Evolutionary conservation across 2,329 filamentous ascomycete genomes (phyloP), one percentile per base, ranked within the genome.

Genomic region (Calonectria pseudoreteaudii): DNA sequence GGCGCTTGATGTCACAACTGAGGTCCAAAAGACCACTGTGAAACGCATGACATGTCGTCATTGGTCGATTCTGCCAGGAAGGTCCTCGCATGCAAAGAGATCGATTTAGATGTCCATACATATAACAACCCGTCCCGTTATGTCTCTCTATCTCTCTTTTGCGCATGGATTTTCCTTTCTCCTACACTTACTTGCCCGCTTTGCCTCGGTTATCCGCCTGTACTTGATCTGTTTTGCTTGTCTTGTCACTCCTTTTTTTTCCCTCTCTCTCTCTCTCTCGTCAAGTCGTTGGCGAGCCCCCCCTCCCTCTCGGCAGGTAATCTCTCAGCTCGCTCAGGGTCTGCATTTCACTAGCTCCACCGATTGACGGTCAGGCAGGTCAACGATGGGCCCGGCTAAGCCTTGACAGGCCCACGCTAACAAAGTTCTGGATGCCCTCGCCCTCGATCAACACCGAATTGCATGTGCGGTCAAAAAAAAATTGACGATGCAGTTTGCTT

Each of bases 1-100:
- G 50, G 64, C 41, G 52, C 62, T 52, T 66, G 64, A 70, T 67
- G 75, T 62, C 28, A 73, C 68, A 41, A 26, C 20, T 38, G 60
- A 66, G 18, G 36, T 26, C 34, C 62, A 62, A 66, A 53, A 65
- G 28, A 34, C 49, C 36, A 58, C 34, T 73, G 68, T 68, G 66
- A 50, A 60, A 72, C 60, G 58, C 76, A 73, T 71, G 56, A 74
- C 70, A 65, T 71, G 52, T 41, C 60, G 58, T 62, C 68, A 77
- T 79, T 80, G 78, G 78, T 65, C 47, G 70, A 73, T 67, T 75
- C 30, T 76, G 72, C 71, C 65, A 64, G 68, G 41, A 66, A 68
- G 26, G 67, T 62, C 58, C 47, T 71, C 68, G 31, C 49, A 50
- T 38, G 31, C 31, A 53, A 69, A 50, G 31, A 34, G 36, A 60